Evolutionary conservation across 2,329 filamentous ascomycete genomes (phyloP).

Genomic region (Chaetomiaceae sp.): DNA sequence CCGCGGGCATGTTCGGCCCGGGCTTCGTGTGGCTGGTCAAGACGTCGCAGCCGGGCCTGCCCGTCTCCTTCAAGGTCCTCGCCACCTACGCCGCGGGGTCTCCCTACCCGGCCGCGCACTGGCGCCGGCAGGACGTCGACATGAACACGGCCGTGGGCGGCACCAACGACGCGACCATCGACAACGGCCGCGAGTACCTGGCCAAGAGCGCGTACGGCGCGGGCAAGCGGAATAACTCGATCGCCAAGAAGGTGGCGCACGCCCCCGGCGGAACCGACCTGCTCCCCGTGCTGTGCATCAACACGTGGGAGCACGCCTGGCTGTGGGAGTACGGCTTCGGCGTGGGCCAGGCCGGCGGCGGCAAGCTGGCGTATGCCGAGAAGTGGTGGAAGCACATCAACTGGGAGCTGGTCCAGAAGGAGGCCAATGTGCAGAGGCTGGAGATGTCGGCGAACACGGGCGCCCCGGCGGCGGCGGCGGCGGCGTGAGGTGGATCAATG

Average conservation of each 20-base stretch:
- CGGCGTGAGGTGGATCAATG: not conserved
- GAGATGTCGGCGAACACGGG: constrained; percentile 14
- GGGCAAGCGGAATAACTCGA: constrained; percentile 1
- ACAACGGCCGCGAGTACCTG: constrained; percentile 27
- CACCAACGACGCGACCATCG: constrained; percentile 34
- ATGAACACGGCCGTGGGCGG: constrained; percentile 58
- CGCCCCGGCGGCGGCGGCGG: not conserved
- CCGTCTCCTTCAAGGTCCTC: constrained; percentile 59
- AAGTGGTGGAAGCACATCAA: constrained; percentile 86
- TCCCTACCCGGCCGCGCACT: constrained; percentile 81
- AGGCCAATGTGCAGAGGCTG: constrained; percentile 28
- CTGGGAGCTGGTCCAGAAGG: constrained; percentile 67
- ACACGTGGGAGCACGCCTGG: constrained; percentile 95
- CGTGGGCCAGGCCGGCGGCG: constrained; percentile 50
- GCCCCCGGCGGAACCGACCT: constrained; percentile 65
- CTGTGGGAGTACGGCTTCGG: constrained; percentile 71
- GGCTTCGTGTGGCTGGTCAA: constrained; percentile 95
- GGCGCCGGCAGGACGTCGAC: constrained; percentile 64
- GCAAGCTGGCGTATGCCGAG: constrained; percentile 72
- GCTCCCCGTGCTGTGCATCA: constrained; percentile 80
- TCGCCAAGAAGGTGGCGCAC: constrained; percentile 17
- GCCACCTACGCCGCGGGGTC: constrained; percentile 88
- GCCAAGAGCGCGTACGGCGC: constrained; percentile 15
- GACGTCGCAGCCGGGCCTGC: constrained; percentile 32
- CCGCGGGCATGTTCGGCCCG: constrained; percentile 88